A percentile compares a stretch with the other conserved stretches of the same genome.
Conservation (phyloP, 2,329 filamentous ascomycete genomes). For the Alternaria arbusti region DNA sequence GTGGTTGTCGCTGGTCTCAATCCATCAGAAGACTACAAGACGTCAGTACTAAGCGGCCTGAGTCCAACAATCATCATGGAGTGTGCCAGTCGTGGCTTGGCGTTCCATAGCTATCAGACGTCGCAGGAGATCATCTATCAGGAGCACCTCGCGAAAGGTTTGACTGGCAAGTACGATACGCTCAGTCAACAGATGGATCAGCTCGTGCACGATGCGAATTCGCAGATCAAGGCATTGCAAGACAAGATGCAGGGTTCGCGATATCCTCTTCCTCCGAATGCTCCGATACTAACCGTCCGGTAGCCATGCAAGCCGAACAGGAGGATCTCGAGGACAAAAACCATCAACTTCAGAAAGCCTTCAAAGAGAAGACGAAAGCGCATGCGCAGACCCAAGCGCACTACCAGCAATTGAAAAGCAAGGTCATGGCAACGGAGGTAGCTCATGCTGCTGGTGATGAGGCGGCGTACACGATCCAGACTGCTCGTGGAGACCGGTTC, state of each 20-base stretch:
- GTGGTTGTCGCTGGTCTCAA: constrained; percentile 74
- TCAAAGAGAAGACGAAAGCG: constrained; percentile 73
- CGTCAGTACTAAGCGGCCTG: constrained; percentile 81
- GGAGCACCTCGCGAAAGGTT: constrained; percentile 72
- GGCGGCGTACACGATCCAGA: constrained; percentile 39
- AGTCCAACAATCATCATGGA: constrained; percentile 85
- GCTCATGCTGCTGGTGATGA: constrained; percentile 62
- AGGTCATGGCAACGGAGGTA: constrained; percentile 61
- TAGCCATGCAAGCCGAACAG: constrained; percentile 67
- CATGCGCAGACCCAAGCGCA: constrained; percentile 70
- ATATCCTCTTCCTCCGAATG: neutral
- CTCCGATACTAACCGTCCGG: neutral
- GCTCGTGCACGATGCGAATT: constrained; percentile 75
- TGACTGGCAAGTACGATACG: constrained; percentile 73
- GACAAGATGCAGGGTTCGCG: constrained; percentile 66
- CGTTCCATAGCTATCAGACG: constrained; percentile 87
- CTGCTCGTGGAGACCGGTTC: constrained; percentile 36
- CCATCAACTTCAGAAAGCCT: constrained; percentile 70
- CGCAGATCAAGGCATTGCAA: constrained; percentile 71
- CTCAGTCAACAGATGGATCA: constrained; percentile 74
- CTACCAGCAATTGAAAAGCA: constrained; percentile 63
- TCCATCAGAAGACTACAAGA: constrained; percentile 88
- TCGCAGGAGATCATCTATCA: constrained; percentile 86
- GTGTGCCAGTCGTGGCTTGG: constrained; percentile 77
- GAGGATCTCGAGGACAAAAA: constrained; percentile 72